Conservation (phyloP, 805 yeast species). For the Debaryomyces castellii region DNA sequence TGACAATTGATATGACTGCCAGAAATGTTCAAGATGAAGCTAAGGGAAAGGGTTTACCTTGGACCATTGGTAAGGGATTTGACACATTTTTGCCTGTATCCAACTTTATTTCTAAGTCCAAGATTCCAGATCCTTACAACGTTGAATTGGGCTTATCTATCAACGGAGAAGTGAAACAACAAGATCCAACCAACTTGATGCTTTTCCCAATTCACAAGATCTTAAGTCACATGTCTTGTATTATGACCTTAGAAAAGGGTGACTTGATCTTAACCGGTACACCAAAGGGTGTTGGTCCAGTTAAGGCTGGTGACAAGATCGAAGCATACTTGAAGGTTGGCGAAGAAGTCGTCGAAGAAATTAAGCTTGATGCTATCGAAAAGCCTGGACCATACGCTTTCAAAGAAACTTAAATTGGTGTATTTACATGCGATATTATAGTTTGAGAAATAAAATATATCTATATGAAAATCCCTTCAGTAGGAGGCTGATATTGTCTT, state of each 20-base stretch:
- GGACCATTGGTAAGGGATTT: constrained; percentile 96
- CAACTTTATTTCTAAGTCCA: constrained; percentile 59
- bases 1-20: constrained; percentile 93
- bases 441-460: not conserved
- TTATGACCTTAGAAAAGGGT: constrained; percentile 89
- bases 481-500: constrained; percentile 48
- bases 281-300: constrained; percentile 93
- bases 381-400: constrained; percentile 48
- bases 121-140: constrained; percentile 72
- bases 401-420: constrained; percentile 24
- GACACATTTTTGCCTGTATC: constrained; percentile 95
- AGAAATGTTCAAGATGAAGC: constrained; percentile 95
- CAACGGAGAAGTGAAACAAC: constrained; percentile 70
- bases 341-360: constrained; percentile 55
- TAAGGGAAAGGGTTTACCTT: constrained; percentile 89
- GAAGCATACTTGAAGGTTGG: constrained; percentile 60
- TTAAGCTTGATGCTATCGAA: constrained; percentile 53
- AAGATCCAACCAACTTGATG: constrained; percentile 80
- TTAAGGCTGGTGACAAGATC: constrained; percentile 76
- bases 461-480: constrained; percentile 38
- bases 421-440: not conserved
- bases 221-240: constrained; percentile 75
- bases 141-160: constrained; percentile 63
- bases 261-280: constrained; percentile 94
- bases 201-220: constrained; percentile 82